phyloP scores from a whole-genome alignment of 2,329 filamentous ascomycete genomes.

The Plectosphaerella plurivora region DNA sequence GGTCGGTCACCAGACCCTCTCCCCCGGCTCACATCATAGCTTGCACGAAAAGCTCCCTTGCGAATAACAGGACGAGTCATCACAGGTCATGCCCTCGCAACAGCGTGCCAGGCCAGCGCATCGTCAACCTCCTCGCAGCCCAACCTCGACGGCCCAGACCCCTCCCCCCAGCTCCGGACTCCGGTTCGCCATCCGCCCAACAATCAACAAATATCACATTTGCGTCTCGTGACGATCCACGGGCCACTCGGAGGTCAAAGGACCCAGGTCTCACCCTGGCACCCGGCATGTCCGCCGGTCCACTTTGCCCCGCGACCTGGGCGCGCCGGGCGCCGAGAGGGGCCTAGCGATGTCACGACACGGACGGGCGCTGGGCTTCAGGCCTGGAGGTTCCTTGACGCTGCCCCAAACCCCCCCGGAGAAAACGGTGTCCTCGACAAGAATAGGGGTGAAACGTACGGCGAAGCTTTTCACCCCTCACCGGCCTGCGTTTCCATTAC shows the following conservation, averaged over 20 bases:
- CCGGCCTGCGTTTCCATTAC: conserved; percentile 2
- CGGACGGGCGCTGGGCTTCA: neutral
- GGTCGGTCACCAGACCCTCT: no score
- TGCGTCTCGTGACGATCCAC: neutral
- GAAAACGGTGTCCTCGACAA: neutral
- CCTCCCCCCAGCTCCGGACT: no score
- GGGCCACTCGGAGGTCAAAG: neutral
- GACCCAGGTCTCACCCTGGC: neutral
- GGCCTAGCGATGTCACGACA: neutral
- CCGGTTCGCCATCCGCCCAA: neutral
- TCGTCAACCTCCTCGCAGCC: no score
- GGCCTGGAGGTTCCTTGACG: neutral
- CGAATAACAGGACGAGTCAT: no score
- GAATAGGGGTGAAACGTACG: neutral
- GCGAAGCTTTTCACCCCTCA: neutral
- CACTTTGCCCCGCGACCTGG: neutral
- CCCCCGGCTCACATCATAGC: no score
- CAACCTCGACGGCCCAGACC: no score
- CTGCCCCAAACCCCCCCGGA: neutral
- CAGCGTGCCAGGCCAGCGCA: no score
- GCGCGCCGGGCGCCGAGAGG: neutral
- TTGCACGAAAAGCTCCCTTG: no score
- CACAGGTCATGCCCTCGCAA: no score
- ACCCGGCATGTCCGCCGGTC: neutral
- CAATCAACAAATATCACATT: neutral